phyloP scores from a whole-genome alignment of 2,329 filamentous ascomycete species.

The Thermochaetoides dissita region DNA sequence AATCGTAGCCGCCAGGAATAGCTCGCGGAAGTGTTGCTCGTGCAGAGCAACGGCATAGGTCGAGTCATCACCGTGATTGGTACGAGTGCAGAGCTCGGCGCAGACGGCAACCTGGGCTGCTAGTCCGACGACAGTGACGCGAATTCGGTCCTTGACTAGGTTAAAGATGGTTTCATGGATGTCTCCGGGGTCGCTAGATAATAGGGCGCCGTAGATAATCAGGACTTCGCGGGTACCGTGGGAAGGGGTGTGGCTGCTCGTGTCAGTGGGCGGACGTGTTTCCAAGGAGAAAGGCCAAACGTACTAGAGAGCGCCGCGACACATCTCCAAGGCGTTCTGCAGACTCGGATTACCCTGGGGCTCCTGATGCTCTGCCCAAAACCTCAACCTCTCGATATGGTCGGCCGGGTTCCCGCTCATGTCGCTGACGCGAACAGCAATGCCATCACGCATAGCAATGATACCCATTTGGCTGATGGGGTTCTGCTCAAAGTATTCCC shows the following conservation, averaged over 20 bases:
- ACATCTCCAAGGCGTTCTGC: slow-evolving; percentile 95
- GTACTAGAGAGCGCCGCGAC: slow-evolving; percentile 74
- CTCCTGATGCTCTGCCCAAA: slow-evolving; percentile 48
- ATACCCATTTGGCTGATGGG: slow-evolving; percentile 92
- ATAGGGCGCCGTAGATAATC: slow-evolving; percentile 77
- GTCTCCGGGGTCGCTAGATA: slow-evolving; percentile 85
- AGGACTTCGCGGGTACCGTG: slow-evolving; percentile 91
- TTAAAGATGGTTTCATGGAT: slow-evolving; percentile 78
- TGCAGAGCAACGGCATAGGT: slow-evolving; percentile 77
- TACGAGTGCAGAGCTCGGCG: slow-evolving; percentile 72
- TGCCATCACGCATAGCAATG: slow-evolving; percentile 82
- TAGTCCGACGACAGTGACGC: slow-evolving; percentile 78
- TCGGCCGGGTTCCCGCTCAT: slow-evolving; percentile 84
- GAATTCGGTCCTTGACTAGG: slow-evolving; percentile 69
- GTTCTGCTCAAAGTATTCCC: slow-evolving; percentile 96
- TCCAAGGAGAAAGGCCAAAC: slow-evolving; percentile 14
- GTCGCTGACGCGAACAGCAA: slow-evolving; percentile 74
- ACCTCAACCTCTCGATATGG: slow-evolving; percentile 64
- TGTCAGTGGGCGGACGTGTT: slow-evolving; percentile 4
- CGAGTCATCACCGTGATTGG: slow-evolving; percentile 64
- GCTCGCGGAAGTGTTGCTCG: slow-evolving; percentile 73
- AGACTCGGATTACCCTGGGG: slow-evolving; percentile 65
- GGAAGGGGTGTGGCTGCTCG: slow-evolving; percentile 62
- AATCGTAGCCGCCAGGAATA: slow-evolving; percentile 79
- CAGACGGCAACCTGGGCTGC: slow-evolving; percentile 88